Conservation (phyloP, 805 yeast genomes). For the Teunomyces cretensis region DNA sequence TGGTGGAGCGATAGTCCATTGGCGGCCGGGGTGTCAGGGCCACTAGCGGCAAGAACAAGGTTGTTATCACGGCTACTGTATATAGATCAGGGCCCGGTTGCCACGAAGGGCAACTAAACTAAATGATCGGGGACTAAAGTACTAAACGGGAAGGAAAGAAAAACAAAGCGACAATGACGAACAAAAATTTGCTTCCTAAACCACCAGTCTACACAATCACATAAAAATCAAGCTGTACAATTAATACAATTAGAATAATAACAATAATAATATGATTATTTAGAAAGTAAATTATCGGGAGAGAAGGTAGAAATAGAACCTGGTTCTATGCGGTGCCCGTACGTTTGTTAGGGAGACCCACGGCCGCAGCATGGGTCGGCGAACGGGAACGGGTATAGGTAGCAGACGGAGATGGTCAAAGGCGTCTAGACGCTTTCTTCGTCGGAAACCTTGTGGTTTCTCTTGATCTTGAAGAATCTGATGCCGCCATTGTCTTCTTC, state of each 20-base stretch:
- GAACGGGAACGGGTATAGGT: background rate
- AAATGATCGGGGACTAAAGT: too few species aligned
- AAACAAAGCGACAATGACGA: too few species aligned
- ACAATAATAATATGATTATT: conserved; percentile 1
- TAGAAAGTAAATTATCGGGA: conserved; percentile 4
- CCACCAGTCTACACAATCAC: too few species aligned
- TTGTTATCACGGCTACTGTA: too few species aligned
- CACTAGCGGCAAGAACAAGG: too few species aligned
- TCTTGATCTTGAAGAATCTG: conserved; percentile 74
- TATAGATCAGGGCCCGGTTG: too few species aligned
- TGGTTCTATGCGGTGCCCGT: background rate
- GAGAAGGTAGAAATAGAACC: background rate
- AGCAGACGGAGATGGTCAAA: background rate
- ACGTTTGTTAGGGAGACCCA: background rate
- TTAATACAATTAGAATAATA: background rate
- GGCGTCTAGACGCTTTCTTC: conserved; percentile 44
- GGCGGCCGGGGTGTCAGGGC: too few species aligned
- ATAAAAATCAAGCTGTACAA: too few species aligned
- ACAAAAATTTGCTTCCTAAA: too few species aligned
- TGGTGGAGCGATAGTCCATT: background rate
- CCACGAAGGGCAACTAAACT: too few species aligned
- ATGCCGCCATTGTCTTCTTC: conserved; percentile 56
- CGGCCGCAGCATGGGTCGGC: too few species aligned
- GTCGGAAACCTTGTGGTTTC: conserved; percentile 44
- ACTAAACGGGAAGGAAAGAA: too few species aligned